Evolutionary conservation across 106 monocot species (phyloP).

Genomic region (Iris macrosiphon): DNA sequence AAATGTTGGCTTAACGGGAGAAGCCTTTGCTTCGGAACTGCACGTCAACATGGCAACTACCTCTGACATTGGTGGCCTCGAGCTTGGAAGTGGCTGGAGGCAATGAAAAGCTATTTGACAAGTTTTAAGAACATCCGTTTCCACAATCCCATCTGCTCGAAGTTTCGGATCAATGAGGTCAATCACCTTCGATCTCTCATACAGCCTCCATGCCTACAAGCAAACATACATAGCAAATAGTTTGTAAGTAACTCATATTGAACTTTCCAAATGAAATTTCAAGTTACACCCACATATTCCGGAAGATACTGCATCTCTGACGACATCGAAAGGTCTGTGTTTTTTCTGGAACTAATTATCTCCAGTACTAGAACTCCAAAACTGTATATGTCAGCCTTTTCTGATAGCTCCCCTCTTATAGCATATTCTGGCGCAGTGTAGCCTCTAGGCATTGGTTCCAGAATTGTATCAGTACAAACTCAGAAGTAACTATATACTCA

Average conservation of each 20-base stretch:
- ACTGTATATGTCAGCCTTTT: slow-evolving; percentile 60
- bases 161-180: slow-evolving; percentile 41
- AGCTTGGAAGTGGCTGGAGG: slow-evolving; percentile 31
- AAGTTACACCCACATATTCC: slow-evolving; percentile 30
- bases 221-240: not conserved
- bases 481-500: not conserved
- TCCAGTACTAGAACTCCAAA: slow-evolving; percentile 56
- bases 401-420: slow-evolving; percentile 50
- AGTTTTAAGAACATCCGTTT: slow-evolving; percentile 27
- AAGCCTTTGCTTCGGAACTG: slow-evolving; percentile 14
- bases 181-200: slow-evolving; percentile 29
- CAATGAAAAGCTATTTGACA: slow-evolving; percentile 41
- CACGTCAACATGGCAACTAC: slow-evolving; percentile 34
- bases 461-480: not conserved
- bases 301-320: slow-evolving; percentile 58
- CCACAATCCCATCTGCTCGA: slow-evolving; percentile 14
- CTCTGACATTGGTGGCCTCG: slow-evolving; percentile 53
- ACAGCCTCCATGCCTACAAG: slow-evolving; percentile 51
- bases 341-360: slow-evolving; percentile 41
- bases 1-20: slow-evolving; percentile 45
- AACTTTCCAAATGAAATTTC: not conserved
- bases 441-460: slow-evolving; percentile 23
- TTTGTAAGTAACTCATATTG: not conserved
- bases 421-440: slow-evolving; percentile 66
- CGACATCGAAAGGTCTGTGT: slow-evolving; percentile 40